Evolutionary conservation across 371 early-diverging fungal genomes (phyloP).

Genomic region (Encephalitozoon cuniculi): DNA sequence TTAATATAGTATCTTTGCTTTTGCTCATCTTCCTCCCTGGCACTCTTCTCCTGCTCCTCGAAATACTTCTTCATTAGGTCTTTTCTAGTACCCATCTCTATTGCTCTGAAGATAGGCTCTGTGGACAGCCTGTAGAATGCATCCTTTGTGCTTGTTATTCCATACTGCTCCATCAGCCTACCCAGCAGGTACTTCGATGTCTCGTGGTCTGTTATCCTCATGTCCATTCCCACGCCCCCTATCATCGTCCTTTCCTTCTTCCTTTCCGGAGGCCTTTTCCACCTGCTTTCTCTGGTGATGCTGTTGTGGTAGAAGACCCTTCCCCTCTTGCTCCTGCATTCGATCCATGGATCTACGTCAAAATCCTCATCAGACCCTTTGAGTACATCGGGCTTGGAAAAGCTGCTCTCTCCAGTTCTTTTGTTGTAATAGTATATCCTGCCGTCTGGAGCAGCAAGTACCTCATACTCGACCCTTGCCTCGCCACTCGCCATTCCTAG

Average conservation of each 20-base stretch:
- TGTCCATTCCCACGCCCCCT: background rate
- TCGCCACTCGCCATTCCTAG: background rate
- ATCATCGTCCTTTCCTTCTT: background rate
- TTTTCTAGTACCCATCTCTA: background rate
- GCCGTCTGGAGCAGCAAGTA: background rate
- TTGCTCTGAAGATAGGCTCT: background rate
- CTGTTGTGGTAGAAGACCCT: background rate
- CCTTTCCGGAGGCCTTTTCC: background rate
- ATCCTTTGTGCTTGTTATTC: background rate
- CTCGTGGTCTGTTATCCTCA: conserved; percentile 4
- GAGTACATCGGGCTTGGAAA: background rate
- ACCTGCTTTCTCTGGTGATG: background rate
- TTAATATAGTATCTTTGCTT: background rate
- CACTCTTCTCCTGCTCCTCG: background rate
- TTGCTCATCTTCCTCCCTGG: background rate
- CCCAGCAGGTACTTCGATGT: background rate
- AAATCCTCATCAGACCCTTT: background rate
- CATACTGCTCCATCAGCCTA: background rate
- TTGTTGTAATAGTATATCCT: conserved; percentile 1
- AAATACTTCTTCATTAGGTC: background rate
- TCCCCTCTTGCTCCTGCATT: background rate
- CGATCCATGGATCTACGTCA: background rate
- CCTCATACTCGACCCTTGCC: background rate
- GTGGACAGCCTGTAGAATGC: conserved; percentile 1
- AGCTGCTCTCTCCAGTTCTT: background rate